Evolutionary conservation across 352 stramenopile species (phyloP), one percentile per base, ranked within the genome.

Genomic region (Phytophthora sansomeana): DNA sequence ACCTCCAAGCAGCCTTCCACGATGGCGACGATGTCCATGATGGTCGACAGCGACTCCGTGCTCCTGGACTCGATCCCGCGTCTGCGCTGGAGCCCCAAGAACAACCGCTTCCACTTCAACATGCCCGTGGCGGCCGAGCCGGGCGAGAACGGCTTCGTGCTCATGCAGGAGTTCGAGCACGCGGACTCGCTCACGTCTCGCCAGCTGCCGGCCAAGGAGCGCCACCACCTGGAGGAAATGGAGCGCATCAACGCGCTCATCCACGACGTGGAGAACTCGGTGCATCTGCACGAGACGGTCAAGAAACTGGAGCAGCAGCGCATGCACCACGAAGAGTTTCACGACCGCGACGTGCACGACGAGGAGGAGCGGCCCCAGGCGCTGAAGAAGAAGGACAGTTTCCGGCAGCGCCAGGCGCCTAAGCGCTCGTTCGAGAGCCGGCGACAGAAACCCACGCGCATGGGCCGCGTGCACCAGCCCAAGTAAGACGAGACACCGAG

Each of bases 81-180:
- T 5, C 57, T 93, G 53, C 85, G 82, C 48, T 93, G 85, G 85
- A 89, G 74, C 65, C 69, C 81, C 28, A 60, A 62, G 42, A 89
- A 89, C 75, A 87, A 93, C 68, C 85, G 85, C 46, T 93, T 93
- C 76, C 85, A 91, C 72, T 93, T 78, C 71, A 89, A 78, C 44
- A 67, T 91, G 59, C 85, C 82, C 9, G 63, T 90, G 49, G 83
- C 80, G 1, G 69, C 78, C 21, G 82, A 93, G 58, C 84, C 84
- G 0, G 84, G 84, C 56, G 63, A 59, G 3, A 57, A 80, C 58
- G 84, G 84, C 54, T 93, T 91, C 62, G 82, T 91, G 50, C 63
- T 93, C 55, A 57, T 93, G 36, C 80, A 93, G 42, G 80, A 91
- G 63, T 85, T 88, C 42, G 81, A 88, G 39, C 74, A 87, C 64